Percentiles rank a stretch among this genome's conserved stretches.
Conservation (phyloP, 2,329 filamentous ascomycete genomes). For the Microsporum ferrugineum region DNA sequence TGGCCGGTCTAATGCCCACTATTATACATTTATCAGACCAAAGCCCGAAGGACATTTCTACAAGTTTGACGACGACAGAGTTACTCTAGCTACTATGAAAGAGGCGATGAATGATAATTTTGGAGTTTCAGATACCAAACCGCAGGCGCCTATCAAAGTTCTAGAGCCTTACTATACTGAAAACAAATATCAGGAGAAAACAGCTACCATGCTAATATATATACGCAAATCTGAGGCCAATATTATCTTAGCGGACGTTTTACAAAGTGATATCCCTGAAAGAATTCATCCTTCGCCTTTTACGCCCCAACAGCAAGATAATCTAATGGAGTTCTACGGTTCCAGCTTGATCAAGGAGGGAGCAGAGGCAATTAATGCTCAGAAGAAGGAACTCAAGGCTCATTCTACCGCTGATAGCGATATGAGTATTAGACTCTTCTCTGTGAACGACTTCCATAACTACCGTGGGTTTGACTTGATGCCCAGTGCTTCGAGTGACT, state of each 20-base stretch:
- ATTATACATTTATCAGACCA: slow-evolving; percentile 94
- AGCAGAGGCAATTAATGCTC: not conserved
- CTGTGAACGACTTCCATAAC: not conserved
- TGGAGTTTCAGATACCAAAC: slow-evolving; percentile 65
- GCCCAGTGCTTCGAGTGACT: not conserved
- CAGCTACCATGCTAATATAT: slow-evolving; percentile 98
- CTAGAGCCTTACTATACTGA: slow-evolving; percentile 55
- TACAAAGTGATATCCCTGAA: slow-evolving; percentile 63
- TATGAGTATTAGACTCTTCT: not conserved
- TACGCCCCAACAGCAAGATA: not conserved
- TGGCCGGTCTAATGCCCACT: slow-evolving; percentile 92
- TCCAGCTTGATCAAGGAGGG: not conserved
- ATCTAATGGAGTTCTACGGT: not conserved
- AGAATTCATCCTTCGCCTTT: slow-evolving; percentile 52
- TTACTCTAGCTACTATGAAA: slow-evolving; percentile 78
- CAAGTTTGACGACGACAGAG: slow-evolving; percentile 93
- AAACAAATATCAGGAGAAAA: slow-evolving; percentile 57
- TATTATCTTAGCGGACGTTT: slow-evolving; percentile 63
- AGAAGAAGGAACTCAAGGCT: not conserved
- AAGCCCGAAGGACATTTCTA: slow-evolving; percentile 90
- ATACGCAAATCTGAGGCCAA: slow-evolving; percentile 79
- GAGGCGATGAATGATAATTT: slow-evolving; percentile 96
- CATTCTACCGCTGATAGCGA: not conserved
- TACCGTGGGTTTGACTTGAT: not conserved
- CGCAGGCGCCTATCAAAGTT: slow-evolving; percentile 45